phyloP scores from a whole-genome alignment of 495 filamentous ascomycete genomes.

The Sabuloglossum arenarium region DNA sequence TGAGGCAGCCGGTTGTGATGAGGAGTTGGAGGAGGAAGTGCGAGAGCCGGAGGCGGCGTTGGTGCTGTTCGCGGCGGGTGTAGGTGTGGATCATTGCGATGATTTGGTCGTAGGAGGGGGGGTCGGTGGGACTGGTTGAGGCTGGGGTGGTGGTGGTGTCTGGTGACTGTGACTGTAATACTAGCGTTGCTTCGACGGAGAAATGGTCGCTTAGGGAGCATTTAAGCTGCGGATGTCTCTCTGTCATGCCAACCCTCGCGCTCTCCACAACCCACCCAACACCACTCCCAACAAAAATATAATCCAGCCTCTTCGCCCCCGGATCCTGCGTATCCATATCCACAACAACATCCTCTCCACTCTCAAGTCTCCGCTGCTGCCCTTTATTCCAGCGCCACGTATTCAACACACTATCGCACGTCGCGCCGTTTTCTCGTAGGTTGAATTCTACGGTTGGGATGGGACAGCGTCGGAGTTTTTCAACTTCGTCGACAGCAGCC shows the following conservation, averaged over 20 bases:
- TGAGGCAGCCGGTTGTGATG: conserved; percentile 45
- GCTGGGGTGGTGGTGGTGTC: background rate
- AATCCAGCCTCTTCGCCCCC: conserved; percentile 74
- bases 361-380: conserved; percentile 34
- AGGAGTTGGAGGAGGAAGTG: conserved; percentile 52
- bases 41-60: conserved; percentile 43
- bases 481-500: conserved; percentile 38
- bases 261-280: conserved; percentile 43
- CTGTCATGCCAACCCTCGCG: conserved; percentile 57
- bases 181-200: conserved; percentile 51
- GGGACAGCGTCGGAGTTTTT: conserved; percentile 30
- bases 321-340: conserved; percentile 42
- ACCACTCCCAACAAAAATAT: conserved; percentile 51
- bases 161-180: conserved; percentile 14
- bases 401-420: conserved; percentile 70
- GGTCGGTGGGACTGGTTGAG: background rate
- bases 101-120: conserved; percentile 50
- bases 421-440: conserved; percentile 58
- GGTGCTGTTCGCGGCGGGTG: conserved; percentile 39
- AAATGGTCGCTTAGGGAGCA: conserved; percentile 91
- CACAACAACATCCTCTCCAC: conserved; percentile 32
- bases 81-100: conserved; percentile 45
- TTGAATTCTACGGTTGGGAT: conserved; percentile 59
- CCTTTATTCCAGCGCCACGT: conserved; percentile 78
- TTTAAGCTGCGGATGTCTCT: conserved; percentile 55